Conservation (phyloP, 805 yeast genomes). For the Candida endomychidarum region DNA sequence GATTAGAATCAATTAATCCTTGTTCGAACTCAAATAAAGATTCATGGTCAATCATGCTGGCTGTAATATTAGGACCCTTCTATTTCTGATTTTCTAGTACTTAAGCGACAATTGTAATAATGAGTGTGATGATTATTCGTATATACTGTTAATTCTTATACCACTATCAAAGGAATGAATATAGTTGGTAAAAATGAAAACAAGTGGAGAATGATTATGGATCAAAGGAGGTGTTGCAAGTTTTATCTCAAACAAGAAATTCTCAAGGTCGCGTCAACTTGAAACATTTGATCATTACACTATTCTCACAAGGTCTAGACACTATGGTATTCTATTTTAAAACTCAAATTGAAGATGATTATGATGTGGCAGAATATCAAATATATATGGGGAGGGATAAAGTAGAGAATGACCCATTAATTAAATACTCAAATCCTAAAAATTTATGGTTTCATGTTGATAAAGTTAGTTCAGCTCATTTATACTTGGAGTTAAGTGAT, state of each 20-base stretch:
- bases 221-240: conserved; percentile 6
- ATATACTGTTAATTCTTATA: too few species aligned
- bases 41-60: conserved; percentile 3
- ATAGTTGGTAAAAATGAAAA: not conserved
- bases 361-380: conserved; percentile 26
- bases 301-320: not conserved
- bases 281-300: conserved; percentile 3
- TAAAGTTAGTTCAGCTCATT: conserved; percentile 73
- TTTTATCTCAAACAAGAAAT: conserved; percentile 3
- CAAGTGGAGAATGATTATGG: too few species aligned
- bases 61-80: too few species aligned
- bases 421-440: conserved; percentile 62
- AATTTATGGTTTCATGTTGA: conserved; percentile 85
- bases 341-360: conserved; percentile 20
- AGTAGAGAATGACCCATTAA: conserved; percentile 54
- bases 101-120: too few species aligned
- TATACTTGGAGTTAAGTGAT: conserved; percentile 55
- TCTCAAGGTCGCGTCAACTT: conserved; percentile 2
- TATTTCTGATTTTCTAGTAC: too few species aligned
- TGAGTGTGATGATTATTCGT: too few species aligned
- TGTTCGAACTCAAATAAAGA: conserved; percentile 33
- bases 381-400: conserved; percentile 76
- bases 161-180: not conserved
- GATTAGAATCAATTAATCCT: conserved; percentile 22
- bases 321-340: conserved; percentile 37